Base-by-base conservation (phyloP, 495 filamentous ascomycete species). In the Neurospora hispaniola region DNA sequence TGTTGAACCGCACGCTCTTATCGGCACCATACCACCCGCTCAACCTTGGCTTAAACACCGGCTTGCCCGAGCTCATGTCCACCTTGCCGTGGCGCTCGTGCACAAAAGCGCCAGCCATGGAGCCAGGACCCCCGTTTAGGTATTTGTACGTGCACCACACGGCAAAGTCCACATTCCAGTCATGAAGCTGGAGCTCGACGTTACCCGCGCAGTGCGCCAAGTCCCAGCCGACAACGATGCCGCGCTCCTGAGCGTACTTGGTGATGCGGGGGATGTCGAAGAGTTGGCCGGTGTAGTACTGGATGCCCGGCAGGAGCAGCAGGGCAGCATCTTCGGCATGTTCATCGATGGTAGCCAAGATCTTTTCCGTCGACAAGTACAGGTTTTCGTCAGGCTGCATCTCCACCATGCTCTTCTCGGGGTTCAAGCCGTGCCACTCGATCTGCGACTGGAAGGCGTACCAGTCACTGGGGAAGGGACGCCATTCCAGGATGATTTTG, bases 131-230 rank as follows among this genome's bases (percentile, higher is more conserved):
- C 70, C 89, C 89, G 77, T 97, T 97, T 70, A 98, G 84, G 79
- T 98, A 98, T 81, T 98, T 98, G 84, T 98, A 98, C 46, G 87
- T 92, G 81, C 95, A 98, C 95, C 95, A 98, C 8, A 86, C 92
- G 0, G 95, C 94, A 73, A 94, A 95, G 79, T 98, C 95, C n/a
- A 97, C 94, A 71, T 94, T 87, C 95, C 95, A 98, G 75, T 93
- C 91, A 80, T 97, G 93, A 43, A 98, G 86, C 23, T 84, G 80
- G 9, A 97, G 81, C 35, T 90, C 87, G 8, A 97, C 92, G 80
- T 98, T 98, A 16, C 95, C 95, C 2, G 88, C 92, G 3, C 94
- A 94, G 81, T 98, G 95, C 1, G 95, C 95, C 71, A 97, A 90
- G 80, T 98, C 95, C 94, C 94, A 98, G 48, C 93, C 93, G 23